These are phyloP conservation scores for Thelonectria discophora DNA, from an alignment of 2,329 filamentous ascomycete genomes.

Conservation along the genomic window DNA sequence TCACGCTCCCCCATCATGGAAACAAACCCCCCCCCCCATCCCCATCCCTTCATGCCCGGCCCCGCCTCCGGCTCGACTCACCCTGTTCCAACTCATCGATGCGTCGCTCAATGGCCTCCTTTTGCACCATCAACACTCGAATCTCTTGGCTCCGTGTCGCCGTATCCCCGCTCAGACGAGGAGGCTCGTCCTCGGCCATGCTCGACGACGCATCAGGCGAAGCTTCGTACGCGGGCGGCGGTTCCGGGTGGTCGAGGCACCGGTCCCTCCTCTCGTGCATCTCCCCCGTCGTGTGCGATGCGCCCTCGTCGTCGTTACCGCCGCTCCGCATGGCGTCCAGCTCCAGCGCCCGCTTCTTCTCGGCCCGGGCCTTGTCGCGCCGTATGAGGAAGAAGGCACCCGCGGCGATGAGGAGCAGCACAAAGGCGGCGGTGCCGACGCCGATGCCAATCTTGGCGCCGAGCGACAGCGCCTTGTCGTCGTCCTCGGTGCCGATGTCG, in stretches of 20 bases:
- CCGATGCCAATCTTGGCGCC: conserved; percentile 49
- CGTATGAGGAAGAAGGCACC: conserved; percentile 41
- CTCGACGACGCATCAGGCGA: conserved; percentile 37
- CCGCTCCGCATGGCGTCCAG: conserved; percentile 34
- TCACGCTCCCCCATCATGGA: conserved; percentile 17
- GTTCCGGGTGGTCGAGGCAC: conserved; percentile 34
- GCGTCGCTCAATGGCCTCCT: conserved; percentile 48
- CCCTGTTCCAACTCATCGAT: conserved; percentile 47
- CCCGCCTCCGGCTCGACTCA: conserved; percentile 32
- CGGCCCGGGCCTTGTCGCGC: conserved; percentile 31
- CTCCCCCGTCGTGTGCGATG: conserved; percentile 30
- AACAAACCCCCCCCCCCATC: neutral
- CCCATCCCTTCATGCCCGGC: conserved; percentile 14
- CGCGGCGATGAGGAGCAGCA: conserved; percentile 42
- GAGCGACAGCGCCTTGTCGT: conserved; percentile 38
- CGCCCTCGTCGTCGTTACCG: conserved; percentile 19
- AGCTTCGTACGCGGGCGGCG: conserved; percentile 46
- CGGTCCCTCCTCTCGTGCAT: conserved; percentile 26
- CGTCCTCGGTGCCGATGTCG: conserved; percentile 38
- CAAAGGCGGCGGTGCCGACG: conserved; percentile 44
- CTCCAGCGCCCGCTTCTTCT: conserved; percentile 38
- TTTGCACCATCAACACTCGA: conserved; percentile 45
- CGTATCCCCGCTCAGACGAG: conserved; percentile 34
- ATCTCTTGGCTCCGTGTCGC: conserved; percentile 45
- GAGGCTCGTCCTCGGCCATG: conserved; percentile 35